Conservation (phyloP, 1,139 yeast species). For the Scheffersomyces insectosa region DNA sequence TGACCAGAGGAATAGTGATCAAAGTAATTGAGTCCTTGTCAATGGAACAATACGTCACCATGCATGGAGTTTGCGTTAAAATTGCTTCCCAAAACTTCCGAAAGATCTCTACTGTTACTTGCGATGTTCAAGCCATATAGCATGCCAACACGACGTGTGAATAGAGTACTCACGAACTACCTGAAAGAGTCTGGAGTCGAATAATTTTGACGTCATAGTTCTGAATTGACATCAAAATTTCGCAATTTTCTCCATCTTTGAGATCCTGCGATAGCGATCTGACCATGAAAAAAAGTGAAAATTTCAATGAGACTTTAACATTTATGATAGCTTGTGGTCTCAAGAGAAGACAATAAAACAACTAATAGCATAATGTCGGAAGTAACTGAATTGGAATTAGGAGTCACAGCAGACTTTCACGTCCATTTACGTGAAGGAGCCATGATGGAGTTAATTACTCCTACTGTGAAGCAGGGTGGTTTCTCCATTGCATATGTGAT, state of each 20-base stretch:
- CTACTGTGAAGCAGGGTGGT: slow-evolving; percentile 89
- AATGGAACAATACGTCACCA: too few relatives aligned
- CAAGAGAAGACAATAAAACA: background rate
- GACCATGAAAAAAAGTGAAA: background rate
- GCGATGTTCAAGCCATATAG: background rate
- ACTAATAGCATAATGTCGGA: slow-evolving; percentile 1
- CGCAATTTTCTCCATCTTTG: background rate
- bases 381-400: slow-evolving; percentile 53
- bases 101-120: too few relatives aligned
- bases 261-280: background rate
- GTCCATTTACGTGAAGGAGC: slow-evolving; percentile 92
- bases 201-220: background rate
- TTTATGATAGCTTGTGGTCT: background rate
- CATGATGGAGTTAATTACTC: slow-evolving; percentile 90
- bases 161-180: background rate
- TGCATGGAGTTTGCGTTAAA: too few relatives aligned
- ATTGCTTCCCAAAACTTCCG: too few relatives aligned
- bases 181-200: too few relatives aligned
- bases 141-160: background rate
- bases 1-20: too few relatives aligned
- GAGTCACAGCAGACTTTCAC: slow-evolving; percentile 92
- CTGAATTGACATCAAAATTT: too few relatives aligned
- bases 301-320: background rate
- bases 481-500: slow-evolving; percentile 86
- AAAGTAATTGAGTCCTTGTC: too few relatives aligned